These are phyloP conservation scores for Podospora anserina DNA, from an alignment of 495 filamentous ascomycete genomes.

Conservation along the genomic window DNA sequence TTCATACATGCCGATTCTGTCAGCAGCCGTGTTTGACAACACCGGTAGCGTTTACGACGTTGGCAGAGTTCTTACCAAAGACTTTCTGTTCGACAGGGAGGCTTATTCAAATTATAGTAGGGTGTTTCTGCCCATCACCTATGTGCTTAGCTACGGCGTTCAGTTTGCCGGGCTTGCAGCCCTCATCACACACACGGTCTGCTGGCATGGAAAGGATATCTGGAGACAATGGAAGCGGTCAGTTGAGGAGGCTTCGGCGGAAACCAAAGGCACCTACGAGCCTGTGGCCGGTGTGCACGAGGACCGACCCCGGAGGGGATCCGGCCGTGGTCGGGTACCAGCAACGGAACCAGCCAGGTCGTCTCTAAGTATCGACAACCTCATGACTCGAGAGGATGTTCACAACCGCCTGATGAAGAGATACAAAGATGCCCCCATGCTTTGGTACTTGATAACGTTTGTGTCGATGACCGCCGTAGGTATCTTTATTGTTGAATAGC, in stretches of 20 bases:
- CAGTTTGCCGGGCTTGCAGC: slow-evolving; percentile 77
- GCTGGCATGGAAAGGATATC: slow-evolving; percentile 76
- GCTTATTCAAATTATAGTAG: slow-evolving; percentile 74
- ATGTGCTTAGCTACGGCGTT: slow-evolving; percentile 72
- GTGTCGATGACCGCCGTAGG: slow-evolving; percentile 67
- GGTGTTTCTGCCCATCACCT: slow-evolving; percentile 80
- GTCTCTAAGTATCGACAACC: slow-evolving; percentile 49
- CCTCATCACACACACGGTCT: slow-evolving; percentile 64
- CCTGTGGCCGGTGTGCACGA: slow-evolving; percentile 36
- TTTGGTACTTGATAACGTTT: slow-evolving; percentile 72
- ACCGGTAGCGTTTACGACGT: slow-evolving; percentile 74
- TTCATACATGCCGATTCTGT: slow-evolving; percentile 76
- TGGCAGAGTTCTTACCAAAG: slow-evolving; percentile 64
- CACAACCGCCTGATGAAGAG: slow-evolving; percentile 74
- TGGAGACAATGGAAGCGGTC: slow-evolving; percentile 62
- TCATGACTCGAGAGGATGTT: slow-evolving; percentile 67
- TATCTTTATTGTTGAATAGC: slow-evolving; percentile 82
- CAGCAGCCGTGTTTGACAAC: slow-evolving; percentile 76
- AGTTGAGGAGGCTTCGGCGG: slow-evolving; percentile 44
- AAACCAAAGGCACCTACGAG: slow-evolving; percentile 45
- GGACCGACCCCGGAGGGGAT: background rate
- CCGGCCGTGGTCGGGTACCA: slow-evolving; percentile 9
- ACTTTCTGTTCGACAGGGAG: slow-evolving; percentile 66
- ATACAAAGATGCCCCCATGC: slow-evolving; percentile 70
- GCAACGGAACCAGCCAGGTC: slow-evolving; percentile 28